A percentile compares a stretch with the other conserved stretches of the same genome.
Evolutionary conservation across 257 asterid genomes (phyloP).

Genomic region (Cordia subcordata): DNA sequence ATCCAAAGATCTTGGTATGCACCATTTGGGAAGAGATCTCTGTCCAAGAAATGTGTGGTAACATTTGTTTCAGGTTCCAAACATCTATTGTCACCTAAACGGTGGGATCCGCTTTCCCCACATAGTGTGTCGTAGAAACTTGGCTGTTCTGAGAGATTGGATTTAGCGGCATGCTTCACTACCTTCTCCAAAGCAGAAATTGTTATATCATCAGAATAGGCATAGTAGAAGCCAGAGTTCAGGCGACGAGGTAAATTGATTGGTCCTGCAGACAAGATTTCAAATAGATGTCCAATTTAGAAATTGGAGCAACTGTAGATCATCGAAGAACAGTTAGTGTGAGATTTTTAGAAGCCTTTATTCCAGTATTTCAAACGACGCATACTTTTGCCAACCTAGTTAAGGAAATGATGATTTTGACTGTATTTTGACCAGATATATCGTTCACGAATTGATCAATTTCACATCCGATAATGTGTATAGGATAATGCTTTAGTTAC

Average conservation of each 20-base stretch:
- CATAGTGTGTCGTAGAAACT: constrained; percentile 85
- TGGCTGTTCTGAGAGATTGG: constrained; percentile 88
- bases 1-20: constrained; percentile 76
- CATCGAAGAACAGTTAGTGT: background rate
- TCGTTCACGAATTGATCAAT: too few species aligned
- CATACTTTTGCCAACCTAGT: too few species aligned
- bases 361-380: too few species aligned
- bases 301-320: background rate
- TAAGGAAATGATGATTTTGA: too few species aligned
- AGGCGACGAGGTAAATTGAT: constrained; percentile 92
- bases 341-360: too few species aligned
- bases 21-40: constrained; percentile 84
- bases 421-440: too few species aligned
- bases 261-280: constrained; percentile 51
- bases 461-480: too few species aligned
- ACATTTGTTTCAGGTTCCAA: constrained; percentile 65
- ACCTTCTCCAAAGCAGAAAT: constrained; percentile 70
- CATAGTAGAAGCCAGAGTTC: constrained; percentile 89
- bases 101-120: constrained; percentile 72
- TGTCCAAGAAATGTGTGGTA: constrained; percentile 63
- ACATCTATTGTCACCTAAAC: constrained; percentile 62
- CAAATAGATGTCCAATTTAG: constrained; percentile 1
- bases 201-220: constrained; percentile 61
- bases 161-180: constrained; percentile 68
- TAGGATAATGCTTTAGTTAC: constrained; percentile 24